Evolutionary conservation across 495 filamentous ascomycete genomes (phyloP), one percentile per base, ranked within the genome.

Genomic region (Ramalina intermedia): DNA sequence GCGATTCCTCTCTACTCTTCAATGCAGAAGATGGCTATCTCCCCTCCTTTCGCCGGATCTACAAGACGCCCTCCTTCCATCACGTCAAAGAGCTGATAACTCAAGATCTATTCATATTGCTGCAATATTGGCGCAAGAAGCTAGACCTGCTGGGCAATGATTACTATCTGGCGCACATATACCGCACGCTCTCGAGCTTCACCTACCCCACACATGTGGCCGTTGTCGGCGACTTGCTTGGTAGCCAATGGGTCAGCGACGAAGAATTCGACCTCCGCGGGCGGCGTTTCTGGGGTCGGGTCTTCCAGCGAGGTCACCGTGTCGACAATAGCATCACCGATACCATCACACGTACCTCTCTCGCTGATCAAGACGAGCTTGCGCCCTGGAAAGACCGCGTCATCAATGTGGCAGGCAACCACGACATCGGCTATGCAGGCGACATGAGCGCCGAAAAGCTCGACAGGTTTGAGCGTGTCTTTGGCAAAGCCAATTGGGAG

Each of bases 381-480:
- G 63, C 79, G 23, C 58, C 63, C 18, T 98, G 91, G 91, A 66
- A 72, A 13, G 69, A 70, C 24, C 75, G 84, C 47, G 66, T 96
- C 48, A 90, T 96, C 60, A 89, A 91, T 53, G 72, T 96, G 11
- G 85, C 81, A 0, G 91, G 91, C 0, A 98, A 98, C 61, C 91
- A 98, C 57, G 91, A 98, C 62, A 79, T 96, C 47, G 91, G 91
- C 24, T 98, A 98, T 58, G 85, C 90, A 0, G 91, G 91, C 0
- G 91, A 98, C 63, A 72, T 94, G 49, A 84, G 79, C 46, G 62
- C 69, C 33, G 67, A 77, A 26, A 75, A 87, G 11, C 72, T 93
- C 38, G 68, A 76, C 29, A 74, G 91, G 7, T 98, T 94, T 61
- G 85, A 91, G 66, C 61, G 69, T 8, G 75, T 74, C 14, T 98